Percentiles rank a stretch among this genome's conserved stretches.
These are phyloP conservation scores for Stemphylium vesicarium DNA, from an alignment of 2,329 filamentous ascomycete genomes.

Conservation along the genomic window DNA sequence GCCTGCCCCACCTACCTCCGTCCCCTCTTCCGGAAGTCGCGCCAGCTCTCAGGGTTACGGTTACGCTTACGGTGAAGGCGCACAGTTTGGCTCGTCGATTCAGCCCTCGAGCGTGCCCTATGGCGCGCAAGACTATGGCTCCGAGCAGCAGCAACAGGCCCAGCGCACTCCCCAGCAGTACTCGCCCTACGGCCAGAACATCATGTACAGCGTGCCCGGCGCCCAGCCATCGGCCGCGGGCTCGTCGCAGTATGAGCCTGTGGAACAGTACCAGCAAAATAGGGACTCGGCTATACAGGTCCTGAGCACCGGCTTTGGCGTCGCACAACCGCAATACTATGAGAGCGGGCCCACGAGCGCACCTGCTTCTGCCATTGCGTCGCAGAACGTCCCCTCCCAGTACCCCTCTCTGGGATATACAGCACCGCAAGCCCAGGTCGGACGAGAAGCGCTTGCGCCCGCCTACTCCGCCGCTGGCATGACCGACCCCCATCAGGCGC, in stretches of 20 bases:
- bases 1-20: conserved; percentile 51
- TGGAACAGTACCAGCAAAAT: conserved; percentile 77
- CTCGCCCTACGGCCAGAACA: conserved; percentile 64
- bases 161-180: conserved; percentile 61
- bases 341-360: conserved; percentile 65
- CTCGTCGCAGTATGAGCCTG: conserved; percentile 74
- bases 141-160: conserved; percentile 61
- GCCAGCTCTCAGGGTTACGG: conserved; percentile 52
- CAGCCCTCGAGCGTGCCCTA: conserved; percentile 63
- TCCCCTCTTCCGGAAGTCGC: conserved; percentile 48
- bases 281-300: conserved; percentile 73
- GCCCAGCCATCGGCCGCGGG: conserved; percentile 49
- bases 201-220: conserved; percentile 77
- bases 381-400: conserved; percentile 70
- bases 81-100: conserved; percentile 62
- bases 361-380: conserved; percentile 63
- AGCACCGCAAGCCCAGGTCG: conserved; percentile 66
- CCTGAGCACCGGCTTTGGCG: conserved; percentile 70
- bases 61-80: conserved; percentile 62
- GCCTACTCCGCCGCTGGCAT: conserved; percentile 59
- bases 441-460: conserved; percentile 57
- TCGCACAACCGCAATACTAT: conserved; percentile 71
- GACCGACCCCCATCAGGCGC: conserved; percentile 56
- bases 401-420: conserved; percentile 64
- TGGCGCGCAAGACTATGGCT: conserved; percentile 67